A percentile compares a stretch with the other conserved stretches of the same genome.
These are phyloP conservation scores for Boletellus ananiceps DNA, from an alignment of 768 basidiomycete species.

Conservation along the genomic window DNA sequence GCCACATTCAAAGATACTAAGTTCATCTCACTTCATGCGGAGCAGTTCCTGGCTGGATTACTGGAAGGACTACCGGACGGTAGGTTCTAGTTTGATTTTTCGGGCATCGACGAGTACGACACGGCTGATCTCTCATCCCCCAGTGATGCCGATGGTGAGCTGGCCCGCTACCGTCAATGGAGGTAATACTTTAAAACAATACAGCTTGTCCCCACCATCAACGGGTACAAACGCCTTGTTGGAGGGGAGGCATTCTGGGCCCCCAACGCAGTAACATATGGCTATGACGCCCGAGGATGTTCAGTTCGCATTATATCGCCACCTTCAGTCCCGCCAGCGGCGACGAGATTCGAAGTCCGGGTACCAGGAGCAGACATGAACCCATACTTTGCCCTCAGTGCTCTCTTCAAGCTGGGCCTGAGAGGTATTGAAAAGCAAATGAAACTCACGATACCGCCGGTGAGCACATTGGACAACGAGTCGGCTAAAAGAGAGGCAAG, in stretches of 20 bases:
- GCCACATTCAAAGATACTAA: constrained; percentile 80
- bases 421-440: constrained; percentile 82
- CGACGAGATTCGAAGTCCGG: constrained; percentile 89
- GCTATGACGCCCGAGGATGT: constrained; percentile 92
- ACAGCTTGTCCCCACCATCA: constrained; percentile 84
- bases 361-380: constrained; percentile 98
- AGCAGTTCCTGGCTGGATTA: constrained; percentile 93
- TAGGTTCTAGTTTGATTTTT: constrained; percentile 32
- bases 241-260: constrained; percentile 95
- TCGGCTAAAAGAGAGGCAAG: constrained; percentile 57
- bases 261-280: constrained; percentile 88
- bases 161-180: neutral
- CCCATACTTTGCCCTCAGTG: constrained; percentile 82
- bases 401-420: constrained; percentile 83
- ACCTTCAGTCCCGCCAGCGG: constrained; percentile 73
- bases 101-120: neutral
- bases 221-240: constrained; percentile 95
- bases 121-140: neutral
- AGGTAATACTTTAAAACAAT: neutral
- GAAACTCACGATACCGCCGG: constrained; percentile 63
- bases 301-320: constrained; percentile 91
- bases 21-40: constrained; percentile 76
- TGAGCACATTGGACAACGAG: constrained; percentile 35
- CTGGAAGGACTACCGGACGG: constrained; percentile 87
- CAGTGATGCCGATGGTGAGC: constrained; percentile 80